Percentiles rank a stretch among this genome's conserved stretches.
Evolutionary conservation across 2,329 filamentous ascomycete genomes (phyloP).

Genomic region (Neophaeococcomyces aloes): DNA sequence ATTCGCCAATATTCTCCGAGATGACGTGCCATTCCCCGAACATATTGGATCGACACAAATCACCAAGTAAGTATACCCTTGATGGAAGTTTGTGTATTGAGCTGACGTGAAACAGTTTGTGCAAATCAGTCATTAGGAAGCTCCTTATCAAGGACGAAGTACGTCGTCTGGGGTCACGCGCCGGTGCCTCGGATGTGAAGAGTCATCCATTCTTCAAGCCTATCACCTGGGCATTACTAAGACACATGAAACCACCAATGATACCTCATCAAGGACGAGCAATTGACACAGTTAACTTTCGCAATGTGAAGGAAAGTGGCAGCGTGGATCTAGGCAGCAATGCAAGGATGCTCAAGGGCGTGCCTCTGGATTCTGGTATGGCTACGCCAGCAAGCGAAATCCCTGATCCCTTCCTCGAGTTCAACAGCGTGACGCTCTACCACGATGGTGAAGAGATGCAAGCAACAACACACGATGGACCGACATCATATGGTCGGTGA

Average conservation of each 20-base stretch:
- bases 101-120: constrained; percentile 54
- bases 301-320: constrained; percentile 93
- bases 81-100: constrained; percentile 1
- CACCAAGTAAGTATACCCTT: constrained; percentile 65
- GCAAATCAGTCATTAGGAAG: constrained; percentile 93
- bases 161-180: constrained; percentile 80
- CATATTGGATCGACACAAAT: constrained; percentile 72
- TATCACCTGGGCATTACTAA: constrained; percentile 92
- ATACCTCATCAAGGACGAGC: constrained; percentile 82
- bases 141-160: constrained; percentile 97
- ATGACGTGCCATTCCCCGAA: constrained; percentile 94
- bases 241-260: constrained; percentile 96
- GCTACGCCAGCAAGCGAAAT: constrained; percentile 74
- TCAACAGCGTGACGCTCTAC: constrained; percentile 94
- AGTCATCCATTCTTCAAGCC: constrained; percentile 89
- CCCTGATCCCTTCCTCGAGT: constrained; percentile 91
- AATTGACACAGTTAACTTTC: constrained; percentile 91
- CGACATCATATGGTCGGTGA: constrained; percentile 13
- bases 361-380: constrained; percentile 75
- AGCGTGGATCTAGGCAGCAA: constrained; percentile 60
- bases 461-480: constrained; percentile 10
- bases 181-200: constrained; percentile 94
- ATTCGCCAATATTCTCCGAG: constrained; percentile 90
- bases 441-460: constrained; percentile 72
- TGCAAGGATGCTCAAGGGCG: constrained; percentile 52